Percentiles rank a stretch among this genome's conserved stretches.
These are phyloP conservation scores for Hibiscus tridactylites DNA, from an alignment of 345 rosid species.

Conservation along the genomic window DNA sequence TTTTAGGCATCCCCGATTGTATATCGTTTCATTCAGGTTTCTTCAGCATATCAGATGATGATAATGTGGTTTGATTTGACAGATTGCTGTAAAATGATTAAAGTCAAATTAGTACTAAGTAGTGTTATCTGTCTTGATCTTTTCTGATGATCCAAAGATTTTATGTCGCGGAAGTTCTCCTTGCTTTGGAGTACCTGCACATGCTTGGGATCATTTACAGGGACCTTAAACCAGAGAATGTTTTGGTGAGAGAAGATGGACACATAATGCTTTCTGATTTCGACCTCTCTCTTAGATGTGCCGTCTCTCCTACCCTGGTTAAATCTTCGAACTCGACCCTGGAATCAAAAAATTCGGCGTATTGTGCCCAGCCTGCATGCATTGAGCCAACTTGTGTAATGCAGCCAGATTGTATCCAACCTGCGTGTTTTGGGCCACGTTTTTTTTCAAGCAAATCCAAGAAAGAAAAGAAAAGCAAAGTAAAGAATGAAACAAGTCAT, in stretches of 20 bases:
- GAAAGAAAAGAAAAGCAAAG: slow-evolving; percentile 31
- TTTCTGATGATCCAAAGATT: slow-evolving; percentile 33
- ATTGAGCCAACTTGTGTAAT: slow-evolving; percentile 45
- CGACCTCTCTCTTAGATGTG: slow-evolving; percentile 68
- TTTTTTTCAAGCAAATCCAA: slow-evolving; percentile 31
- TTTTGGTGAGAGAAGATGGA: slow-evolving; percentile 69
- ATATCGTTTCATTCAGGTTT: background rate
- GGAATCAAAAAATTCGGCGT: slow-evolving; percentile 35
- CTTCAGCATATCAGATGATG: background rate
- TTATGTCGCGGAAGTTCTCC: slow-evolving; percentile 80
- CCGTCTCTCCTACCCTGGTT: slow-evolving; percentile 55
- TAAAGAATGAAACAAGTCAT: slow-evolving; percentile 19
- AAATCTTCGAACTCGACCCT: slow-evolving; percentile 28
- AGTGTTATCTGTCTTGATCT: background rate
- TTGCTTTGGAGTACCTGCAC: slow-evolving; percentile 80
- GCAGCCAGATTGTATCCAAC: slow-evolving; percentile 53
- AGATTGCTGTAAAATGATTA: background rate
- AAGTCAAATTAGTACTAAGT: background rate
- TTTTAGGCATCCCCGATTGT: background rate
- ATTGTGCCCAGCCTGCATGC: slow-evolving; percentile 52
- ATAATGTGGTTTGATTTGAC: background rate
- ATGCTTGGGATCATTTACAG: slow-evolving; percentile 86
- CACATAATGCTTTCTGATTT: slow-evolving; percentile 83
- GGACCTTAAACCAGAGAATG: slow-evolving; percentile 84
- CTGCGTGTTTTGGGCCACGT: slow-evolving; percentile 51